Evolutionary conservation across 2,329 filamentous ascomycete genomes (phyloP).

Genomic region (Ophiostoma ips): DNA sequence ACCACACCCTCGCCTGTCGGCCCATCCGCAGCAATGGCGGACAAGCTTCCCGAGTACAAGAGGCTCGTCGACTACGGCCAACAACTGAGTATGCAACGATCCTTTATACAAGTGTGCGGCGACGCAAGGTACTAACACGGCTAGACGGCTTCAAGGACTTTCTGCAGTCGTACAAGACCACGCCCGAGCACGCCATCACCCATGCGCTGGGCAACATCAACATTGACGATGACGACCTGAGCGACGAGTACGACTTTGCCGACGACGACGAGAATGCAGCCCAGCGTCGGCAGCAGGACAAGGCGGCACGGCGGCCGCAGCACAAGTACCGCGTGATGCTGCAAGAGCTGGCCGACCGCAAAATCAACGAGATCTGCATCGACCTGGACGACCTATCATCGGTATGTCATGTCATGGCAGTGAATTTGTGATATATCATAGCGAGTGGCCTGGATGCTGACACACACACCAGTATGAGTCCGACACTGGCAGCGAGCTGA

Average conservation of each 20-base stretch:
- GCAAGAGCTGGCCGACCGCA: conserved; percentile 74
- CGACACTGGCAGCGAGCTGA: conserved; percentile 50
- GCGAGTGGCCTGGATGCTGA: too few relatives aligned
- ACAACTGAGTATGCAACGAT: conserved; percentile 57
- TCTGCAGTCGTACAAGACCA: conserved; percentile 74
- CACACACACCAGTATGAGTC: conserved; percentile 52
- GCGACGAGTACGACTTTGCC: conserved; percentile 88
- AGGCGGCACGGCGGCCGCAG: conserved; percentile 42
- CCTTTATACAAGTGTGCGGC: neutral
- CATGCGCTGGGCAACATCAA: conserved; percentile 74
- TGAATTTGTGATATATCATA: too few relatives aligned
- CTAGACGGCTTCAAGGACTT: conserved; percentile 77
- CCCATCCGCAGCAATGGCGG: conserved; percentile 48
- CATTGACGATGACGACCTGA: conserved; percentile 73
- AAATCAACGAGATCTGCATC: conserved; percentile 62
- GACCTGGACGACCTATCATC: conserved; percentile 74
- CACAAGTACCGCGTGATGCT: conserved; percentile 81
- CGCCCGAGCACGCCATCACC: conserved; percentile 54
- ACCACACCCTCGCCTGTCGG: neutral
- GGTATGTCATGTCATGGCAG: neutral
- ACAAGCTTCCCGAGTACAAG: conserved; percentile 55
- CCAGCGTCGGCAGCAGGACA: conserved; percentile 34
- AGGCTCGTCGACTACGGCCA: conserved; percentile 74
- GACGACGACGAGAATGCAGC: conserved; percentile 58
- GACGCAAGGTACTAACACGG: conserved; percentile 1